Evolutionary conservation across 2,329 filamentous ascomycete genomes (phyloP).

Genomic region (Graphilbum ipis-grandicollis): DNA sequence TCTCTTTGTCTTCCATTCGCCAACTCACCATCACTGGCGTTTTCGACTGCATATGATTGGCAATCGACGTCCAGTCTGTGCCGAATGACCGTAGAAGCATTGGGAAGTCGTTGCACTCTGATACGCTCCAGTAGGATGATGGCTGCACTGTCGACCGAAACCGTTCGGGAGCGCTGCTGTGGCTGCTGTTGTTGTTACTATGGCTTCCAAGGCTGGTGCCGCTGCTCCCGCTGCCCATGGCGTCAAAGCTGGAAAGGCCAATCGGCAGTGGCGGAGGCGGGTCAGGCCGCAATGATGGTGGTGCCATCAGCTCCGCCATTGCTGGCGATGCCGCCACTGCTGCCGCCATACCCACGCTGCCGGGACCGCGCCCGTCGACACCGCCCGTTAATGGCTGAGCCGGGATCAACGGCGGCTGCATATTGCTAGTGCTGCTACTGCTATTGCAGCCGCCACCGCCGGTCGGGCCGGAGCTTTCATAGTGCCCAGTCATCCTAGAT

Average conservation of each 20-base stretch:
- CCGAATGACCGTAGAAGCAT: constrained; percentile 57
- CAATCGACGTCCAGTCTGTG: constrained; percentile 61
- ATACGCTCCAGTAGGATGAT: constrained; percentile 78
- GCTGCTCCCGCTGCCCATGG: constrained; percentile 21
- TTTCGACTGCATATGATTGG: constrained; percentile 66
- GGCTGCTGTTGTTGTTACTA: too few relatives aligned
- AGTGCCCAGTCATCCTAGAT: too few relatives aligned
- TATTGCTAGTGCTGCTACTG: background rate
- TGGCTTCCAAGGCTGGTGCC: too few relatives aligned
- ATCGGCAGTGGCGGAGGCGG: constrained; percentile 29
- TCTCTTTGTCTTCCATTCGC: background rate
- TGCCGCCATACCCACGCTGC: background rate
- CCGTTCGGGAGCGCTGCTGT: constrained; percentile 28
- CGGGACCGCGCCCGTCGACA: constrained; percentile 1
- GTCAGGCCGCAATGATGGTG: constrained; percentile 37
- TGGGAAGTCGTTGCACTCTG: constrained; percentile 62
- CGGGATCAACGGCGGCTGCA: constrained; percentile 2
- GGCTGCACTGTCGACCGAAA: constrained; percentile 36
- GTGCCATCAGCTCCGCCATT: constrained; percentile 36
- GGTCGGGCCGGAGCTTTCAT: too few relatives aligned
- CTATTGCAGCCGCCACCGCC: background rate
- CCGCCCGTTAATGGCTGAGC: background rate
- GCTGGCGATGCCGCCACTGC: constrained; percentile 14
- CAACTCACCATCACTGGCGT: constrained; percentile 64
- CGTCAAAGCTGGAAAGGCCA: constrained; percentile 31